Conservation (phyloP, 768 basidiomycete genomes). For the Mycena rosella region DNA sequence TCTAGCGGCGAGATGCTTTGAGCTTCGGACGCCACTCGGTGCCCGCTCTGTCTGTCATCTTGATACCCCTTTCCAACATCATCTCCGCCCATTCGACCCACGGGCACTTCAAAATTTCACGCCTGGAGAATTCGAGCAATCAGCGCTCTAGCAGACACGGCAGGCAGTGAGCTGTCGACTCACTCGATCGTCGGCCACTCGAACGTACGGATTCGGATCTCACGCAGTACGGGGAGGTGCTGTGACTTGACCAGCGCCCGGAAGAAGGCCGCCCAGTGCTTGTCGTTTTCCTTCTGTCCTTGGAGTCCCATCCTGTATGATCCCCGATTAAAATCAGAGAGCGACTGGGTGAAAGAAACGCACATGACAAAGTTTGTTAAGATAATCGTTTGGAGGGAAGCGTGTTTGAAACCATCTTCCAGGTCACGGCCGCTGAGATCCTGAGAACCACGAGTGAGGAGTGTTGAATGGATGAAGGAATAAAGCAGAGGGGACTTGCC, state of each 20-base stretch:
- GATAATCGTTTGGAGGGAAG: neutral
- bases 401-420: neutral
- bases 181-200: slow-evolving; percentile 19
- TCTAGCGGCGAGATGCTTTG: no score
- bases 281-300: neutral
- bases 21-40: no score
- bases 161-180: neutral
- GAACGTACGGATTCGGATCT: neutral
- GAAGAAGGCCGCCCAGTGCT: neutral
- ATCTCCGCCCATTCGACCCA: no score
- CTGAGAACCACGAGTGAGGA: neutral
- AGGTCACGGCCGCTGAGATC: neutral
- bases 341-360: neutral
- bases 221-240: slow-evolving; percentile 14
- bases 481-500: neutral
- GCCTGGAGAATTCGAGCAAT: no score
- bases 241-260: neutral
- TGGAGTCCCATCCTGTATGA: neutral
- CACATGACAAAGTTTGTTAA: neutral
- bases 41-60: no score
- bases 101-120: no score
- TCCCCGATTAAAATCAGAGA: neutral
- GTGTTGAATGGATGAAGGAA: no score
- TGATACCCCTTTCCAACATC: no score
- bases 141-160: no score